These are phyloP conservation scores for Parasitella parasitica DNA, from an alignment of 371 early-diverging fungal species.

Conservation along the genomic window DNA sequence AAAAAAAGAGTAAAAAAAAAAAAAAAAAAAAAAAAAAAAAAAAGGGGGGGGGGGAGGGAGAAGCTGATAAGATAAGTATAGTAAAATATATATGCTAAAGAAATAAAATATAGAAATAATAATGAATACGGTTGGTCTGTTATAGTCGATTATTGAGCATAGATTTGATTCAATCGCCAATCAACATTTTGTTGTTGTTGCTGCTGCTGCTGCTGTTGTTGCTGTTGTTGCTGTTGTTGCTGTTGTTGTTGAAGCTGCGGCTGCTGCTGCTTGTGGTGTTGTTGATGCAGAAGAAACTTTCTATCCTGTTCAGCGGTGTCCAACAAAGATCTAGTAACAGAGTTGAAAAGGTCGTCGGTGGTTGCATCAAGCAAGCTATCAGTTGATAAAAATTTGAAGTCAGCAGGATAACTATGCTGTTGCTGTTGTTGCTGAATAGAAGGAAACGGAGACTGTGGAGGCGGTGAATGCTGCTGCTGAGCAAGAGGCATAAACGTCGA, in stretches of 20 bases:
- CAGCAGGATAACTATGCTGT: neutral
- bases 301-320: neutral
- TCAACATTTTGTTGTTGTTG: neutral
- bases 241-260: neutral
- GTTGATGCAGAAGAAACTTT: neutral
- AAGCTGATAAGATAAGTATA: neutral
- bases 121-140: neutral
- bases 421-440: neutral
- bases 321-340: neutral
- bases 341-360: neutral
- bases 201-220: slow-evolving; percentile 1
- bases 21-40: neutral
- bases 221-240: neutral
- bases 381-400: neutral
- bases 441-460: neutral
- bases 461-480: neutral
- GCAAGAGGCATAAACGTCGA: neutral
- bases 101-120: neutral
- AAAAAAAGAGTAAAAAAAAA: neutral
- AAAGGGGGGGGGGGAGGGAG: neutral
- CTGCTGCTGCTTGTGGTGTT: neutral
- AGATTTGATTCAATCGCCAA: slow-evolving; percentile 13
- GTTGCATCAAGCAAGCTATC: neutral
- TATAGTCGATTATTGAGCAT: slow-evolving; percentile 8
- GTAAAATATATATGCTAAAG: neutral